Percentiles rank a stretch among this genome's conserved stretches.
Evolutionary conservation across 176 grass and related monocot genomes (phyloP).

Genomic region (Bonia amplexicaulis): DNA sequence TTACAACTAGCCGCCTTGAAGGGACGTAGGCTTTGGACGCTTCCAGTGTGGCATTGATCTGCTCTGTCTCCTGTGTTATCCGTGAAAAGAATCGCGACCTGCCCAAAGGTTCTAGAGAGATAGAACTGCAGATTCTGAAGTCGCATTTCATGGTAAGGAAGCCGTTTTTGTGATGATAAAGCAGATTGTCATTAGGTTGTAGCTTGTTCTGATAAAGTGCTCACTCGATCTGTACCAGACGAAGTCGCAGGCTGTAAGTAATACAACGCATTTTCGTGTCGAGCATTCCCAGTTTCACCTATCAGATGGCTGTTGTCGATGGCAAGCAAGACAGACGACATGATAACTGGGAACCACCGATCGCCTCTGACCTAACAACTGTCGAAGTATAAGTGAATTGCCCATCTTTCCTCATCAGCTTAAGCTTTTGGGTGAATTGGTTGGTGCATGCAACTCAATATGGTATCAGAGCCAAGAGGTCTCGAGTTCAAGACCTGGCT

Average conservation of each 20-base stretch:
- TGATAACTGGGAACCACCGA: conserved; percentile 11
- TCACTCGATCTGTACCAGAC: neutral
- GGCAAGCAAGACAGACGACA: conserved; percentile 24
- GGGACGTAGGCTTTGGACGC: conserved; percentile 20
- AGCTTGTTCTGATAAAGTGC: neutral
- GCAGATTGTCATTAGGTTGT: neutral
- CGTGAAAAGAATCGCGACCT: neutral
- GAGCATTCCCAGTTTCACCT: neutral
- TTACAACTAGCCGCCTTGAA: conserved; percentile 2
- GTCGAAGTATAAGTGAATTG: too few relatives aligned
- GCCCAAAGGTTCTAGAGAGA: neutral
- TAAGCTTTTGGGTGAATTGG: too few relatives aligned
- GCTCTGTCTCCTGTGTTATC: neutral
- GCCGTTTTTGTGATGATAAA: neutral
- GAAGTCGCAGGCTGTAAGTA: neutral
- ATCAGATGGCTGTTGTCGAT: conserved; percentile 17
- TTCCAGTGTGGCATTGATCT: neutral
- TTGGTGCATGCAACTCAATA: too few relatives aligned
- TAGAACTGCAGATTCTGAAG: conserved; percentile 14
- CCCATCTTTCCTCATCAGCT: too few relatives aligned
- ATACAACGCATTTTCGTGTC: neutral
- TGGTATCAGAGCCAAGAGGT: too few relatives aligned
- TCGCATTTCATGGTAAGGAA: neutral
- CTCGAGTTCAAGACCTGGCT: too few relatives aligned
- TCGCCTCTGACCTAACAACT: conserved; percentile 34